Evolutionary conservation across 805 yeast genomes (phyloP), one percentile per base, ranked within the genome.

Genomic region (Crinitomyces ghanaensis): DNA sequence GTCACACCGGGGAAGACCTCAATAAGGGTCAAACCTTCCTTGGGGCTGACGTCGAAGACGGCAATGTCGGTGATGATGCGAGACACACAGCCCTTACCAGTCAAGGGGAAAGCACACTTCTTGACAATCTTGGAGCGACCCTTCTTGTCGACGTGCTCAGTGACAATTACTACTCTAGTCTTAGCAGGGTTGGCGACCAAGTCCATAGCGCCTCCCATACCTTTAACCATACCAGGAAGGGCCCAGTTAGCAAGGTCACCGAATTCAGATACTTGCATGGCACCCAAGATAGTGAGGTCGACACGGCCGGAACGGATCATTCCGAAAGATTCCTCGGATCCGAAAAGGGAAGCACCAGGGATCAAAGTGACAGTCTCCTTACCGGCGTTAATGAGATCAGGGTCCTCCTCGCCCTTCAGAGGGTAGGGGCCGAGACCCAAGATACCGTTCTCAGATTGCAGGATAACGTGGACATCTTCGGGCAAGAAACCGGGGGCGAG

Each of bases 171-270:
- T 12, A 63, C 66, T 34, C 52, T 50, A 3, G 67, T 63, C 15
- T 49, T 41, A 18, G 48, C 44, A 11, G 67, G 65, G 39, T 63
- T 63, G 12, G 65, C 57, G 11, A 63, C 68, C 23, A 63, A 50
- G 44, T 63, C 68, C 68, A 63, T 63, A 7, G 68, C 68, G n/a
- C 68, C 68, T 11, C 68, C 68, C 66, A 63, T 63, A 15, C 68
- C 68, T 42, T 59, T 63, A 19, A 63, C 60, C 41, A 54, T 48
- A 6, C 67, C 66, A 3, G 68, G 68, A 12, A 63, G 48, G 18
- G 63, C 66, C 67, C 68, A 63, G 42, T 63, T 63, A 19, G 68
- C 68, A 28, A 63, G 53, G 36, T 63, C 68, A 21, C 67, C 68
- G 28, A 37, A 47, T 26, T 50, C 49, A 0, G 66, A 56, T 3